phyloP scores from a whole-genome alignment of 768 basidiomycete genomes.

The Saitozyma podzolica region DNA sequence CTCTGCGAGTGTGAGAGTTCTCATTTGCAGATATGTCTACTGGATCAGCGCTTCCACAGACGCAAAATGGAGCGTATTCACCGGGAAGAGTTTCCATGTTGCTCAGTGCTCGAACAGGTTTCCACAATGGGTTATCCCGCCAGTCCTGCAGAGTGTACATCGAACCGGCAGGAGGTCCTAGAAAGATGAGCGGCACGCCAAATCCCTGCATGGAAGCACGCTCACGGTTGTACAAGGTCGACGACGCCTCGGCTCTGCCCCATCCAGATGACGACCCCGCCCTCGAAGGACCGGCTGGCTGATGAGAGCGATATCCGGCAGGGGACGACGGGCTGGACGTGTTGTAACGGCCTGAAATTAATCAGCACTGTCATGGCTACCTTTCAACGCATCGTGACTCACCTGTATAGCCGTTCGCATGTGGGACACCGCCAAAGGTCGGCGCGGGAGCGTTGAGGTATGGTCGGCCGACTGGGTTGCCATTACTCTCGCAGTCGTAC shows the following conservation, averaged over 20 bases:
- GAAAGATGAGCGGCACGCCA: not conserved
- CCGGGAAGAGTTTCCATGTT: constrained; percentile 39
- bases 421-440: constrained; percentile 34
- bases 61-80: constrained; percentile 1
- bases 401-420: not conserved
- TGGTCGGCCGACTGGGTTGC: constrained; percentile 9
- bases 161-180: constrained; percentile 7
- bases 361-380: too few relatives aligned
- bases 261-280: not conserved
- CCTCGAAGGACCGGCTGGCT: not conserved
- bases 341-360: too few relatives aligned
- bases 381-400: not conserved
- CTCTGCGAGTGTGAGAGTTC: constrained; percentile 30
- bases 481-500: constrained; percentile 26
- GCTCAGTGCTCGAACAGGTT: constrained; percentile 44
- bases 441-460: constrained; percentile 18
- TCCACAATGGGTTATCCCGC: constrained; percentile 50
- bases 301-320: too few relatives aligned
- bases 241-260: not conserved
- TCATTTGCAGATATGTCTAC: constrained; percentile 33
- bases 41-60: not conserved
- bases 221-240: constrained; percentile 6
- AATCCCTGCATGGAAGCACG: too few relatives aligned
- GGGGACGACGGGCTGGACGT: not conserved
- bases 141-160: constrained; percentile 31